Evolutionary conservation across 306 rosid genomes (phyloP).

Genomic region (Prinsepia uniflora): DNA sequence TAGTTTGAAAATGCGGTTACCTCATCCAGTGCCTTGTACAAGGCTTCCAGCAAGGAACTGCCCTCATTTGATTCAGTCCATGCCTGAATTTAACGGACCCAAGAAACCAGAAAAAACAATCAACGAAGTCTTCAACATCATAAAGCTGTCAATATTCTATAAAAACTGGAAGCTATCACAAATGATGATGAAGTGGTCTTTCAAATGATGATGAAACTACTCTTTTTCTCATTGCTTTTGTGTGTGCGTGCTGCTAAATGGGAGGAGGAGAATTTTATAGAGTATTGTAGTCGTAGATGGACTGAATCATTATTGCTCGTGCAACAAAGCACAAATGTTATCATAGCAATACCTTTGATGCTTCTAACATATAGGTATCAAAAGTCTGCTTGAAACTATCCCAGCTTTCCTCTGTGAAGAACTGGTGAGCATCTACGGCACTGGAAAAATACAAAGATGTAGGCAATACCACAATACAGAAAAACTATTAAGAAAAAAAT

Average conservation of each 20-base stretch:
- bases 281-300: not conserved
- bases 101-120: constrained; percentile 21
- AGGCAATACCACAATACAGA: constrained; percentile 38
- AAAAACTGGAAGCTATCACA: not conserved
- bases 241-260: too few species aligned
- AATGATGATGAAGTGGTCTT: not conserved
- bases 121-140: not conserved
- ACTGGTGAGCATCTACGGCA: constrained; percentile 96
- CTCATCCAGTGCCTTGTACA: constrained; percentile 88
- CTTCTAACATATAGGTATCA: constrained; percentile 83
- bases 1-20: constrained; percentile 32
- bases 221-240: not conserved
- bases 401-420: constrained; percentile 94
- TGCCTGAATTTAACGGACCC: constrained; percentile 54
- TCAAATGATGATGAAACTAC: not conserved
- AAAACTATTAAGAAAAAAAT: constrained; percentile 10
- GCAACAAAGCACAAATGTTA: constrained; percentile 3
- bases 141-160: not conserved
- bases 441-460: constrained; percentile 53
- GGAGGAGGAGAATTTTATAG: not conserved
- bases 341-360: constrained; percentile 65
- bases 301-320: not conserved
- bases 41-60: constrained; percentile 56
- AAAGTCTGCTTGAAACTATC: constrained; percentile 83
- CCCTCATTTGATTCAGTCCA: constrained; percentile 83